Evolutionary conservation across 257 asterid genomes (phyloP).

Genomic region (Eucommia ulmoides): DNA sequence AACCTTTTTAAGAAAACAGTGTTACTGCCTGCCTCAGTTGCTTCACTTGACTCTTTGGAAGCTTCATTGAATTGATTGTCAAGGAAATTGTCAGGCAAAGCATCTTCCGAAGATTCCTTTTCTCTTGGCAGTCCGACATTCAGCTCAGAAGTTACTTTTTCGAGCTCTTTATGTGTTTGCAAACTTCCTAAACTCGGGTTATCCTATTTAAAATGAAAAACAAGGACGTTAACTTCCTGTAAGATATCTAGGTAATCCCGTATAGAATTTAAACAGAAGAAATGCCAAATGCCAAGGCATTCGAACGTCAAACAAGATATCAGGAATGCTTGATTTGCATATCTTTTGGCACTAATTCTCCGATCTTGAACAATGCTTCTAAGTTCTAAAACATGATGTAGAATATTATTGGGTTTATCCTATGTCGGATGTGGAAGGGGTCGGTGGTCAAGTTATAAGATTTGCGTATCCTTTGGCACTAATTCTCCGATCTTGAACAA

Average conservation of each 20-base stretch:
- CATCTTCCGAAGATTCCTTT: constrained; percentile 22
- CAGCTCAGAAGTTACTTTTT: constrained; percentile 21
- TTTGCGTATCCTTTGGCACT: too few species aligned
- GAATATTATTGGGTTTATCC: too few species aligned
- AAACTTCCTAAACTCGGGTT: constrained; percentile 27
- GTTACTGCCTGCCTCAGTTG: constrained; percentile 25
- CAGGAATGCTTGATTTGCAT: too few species aligned
- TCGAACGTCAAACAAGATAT: background rate
- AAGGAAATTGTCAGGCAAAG: constrained; percentile 20
- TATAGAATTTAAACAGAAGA: background rate
- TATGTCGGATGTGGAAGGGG: too few species aligned
- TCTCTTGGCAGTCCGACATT: constrained; percentile 12
- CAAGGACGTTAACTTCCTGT: background rate
- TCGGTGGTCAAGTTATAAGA: too few species aligned
- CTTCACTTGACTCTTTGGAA: constrained; percentile 35
- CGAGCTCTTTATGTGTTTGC: constrained; percentile 20
- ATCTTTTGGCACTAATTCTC: too few species aligned
- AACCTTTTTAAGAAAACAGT: constrained; percentile 73
- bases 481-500: too few species aligned
- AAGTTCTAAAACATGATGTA: too few species aligned
- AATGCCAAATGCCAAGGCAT: too few species aligned
- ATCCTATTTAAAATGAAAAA: constrained; percentile 43
- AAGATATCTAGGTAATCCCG: background rate
- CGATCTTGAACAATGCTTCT: too few species aligned
- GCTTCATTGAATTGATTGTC: constrained; percentile 19